phyloP scores from a whole-genome alignment of 1,284 basidiomycete species.

The Schizophyllum commune region DNA sequence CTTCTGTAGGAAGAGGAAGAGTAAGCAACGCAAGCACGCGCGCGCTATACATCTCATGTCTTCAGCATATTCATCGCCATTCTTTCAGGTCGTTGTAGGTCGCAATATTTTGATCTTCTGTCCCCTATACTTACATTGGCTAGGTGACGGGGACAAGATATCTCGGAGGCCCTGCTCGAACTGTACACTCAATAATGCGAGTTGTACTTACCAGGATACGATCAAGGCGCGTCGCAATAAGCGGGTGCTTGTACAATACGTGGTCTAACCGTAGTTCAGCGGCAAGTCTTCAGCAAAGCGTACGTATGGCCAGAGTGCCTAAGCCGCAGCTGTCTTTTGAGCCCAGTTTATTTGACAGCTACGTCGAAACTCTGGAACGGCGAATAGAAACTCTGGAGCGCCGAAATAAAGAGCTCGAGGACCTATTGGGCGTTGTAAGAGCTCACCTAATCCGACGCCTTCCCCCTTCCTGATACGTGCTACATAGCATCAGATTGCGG shows the following conservation, averaged over 20 bases:
- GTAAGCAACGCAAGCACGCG: neutral
- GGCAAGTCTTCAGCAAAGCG: conserved; percentile 26
- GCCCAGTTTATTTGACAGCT: conserved; percentile 1
- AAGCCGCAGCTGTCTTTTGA: neutral
- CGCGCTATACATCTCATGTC: neutral
- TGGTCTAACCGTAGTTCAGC: neutral
- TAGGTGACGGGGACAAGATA: conserved; percentile 8
- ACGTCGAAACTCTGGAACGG: conserved; percentile 9
- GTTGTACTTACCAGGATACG: conserved; percentile 3
- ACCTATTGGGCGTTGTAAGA: neutral
- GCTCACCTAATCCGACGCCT: neutral
- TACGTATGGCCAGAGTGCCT: neutral
- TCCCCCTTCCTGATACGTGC: conserved; percentile 2
- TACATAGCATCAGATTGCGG: conserved; percentile 2
- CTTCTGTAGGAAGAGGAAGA: neutral
- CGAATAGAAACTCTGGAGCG: conserved; percentile 10
- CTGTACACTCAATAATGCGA: conserved; percentile 3
- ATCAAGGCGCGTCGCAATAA: neutral
- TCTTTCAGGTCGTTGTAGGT: conserved; percentile 8
- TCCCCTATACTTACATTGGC: neutral
- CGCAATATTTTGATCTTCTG: neutral
- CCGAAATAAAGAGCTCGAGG: neutral
- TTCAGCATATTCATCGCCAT: neutral
- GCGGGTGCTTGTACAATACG: conserved; percentile 1
- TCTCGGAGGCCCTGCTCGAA: conserved; percentile 4